Conservation (phyloP, 495 filamentous ascomycete species). For the Aspergillus nidulans region DNA sequence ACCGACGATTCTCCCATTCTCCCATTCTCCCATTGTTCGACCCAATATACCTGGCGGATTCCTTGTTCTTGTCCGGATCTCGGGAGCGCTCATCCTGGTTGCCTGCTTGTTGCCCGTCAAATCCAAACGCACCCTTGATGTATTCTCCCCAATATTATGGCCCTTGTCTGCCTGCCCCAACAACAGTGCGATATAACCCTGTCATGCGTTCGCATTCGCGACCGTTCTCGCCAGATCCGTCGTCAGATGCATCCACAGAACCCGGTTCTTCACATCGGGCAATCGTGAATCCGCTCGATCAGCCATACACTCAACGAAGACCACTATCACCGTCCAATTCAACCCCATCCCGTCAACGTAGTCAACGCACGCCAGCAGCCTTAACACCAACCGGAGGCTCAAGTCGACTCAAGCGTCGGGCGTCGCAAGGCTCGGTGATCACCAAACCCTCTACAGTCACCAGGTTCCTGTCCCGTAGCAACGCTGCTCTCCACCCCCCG, state of each 20-base stretch:
- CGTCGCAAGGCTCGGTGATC: conserved; percentile 39
- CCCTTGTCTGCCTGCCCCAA: conserved; percentile 27
- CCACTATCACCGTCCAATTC: conserved; percentile 15
- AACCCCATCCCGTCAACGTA: conserved; percentile 12
- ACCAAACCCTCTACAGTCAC: conserved; percentile 38
- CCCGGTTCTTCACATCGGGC: conserved; percentile 9
- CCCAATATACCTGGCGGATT: background rate
- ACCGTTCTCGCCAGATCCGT: conserved; percentile 16
- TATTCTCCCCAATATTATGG: conserved; percentile 37
- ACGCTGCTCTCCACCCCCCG: conserved; percentile 35
- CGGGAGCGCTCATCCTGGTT: conserved; percentile 3
- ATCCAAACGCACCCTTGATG: conserved; percentile 28
- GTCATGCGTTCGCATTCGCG: conserved; percentile 33
- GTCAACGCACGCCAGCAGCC: conserved; percentile 13
- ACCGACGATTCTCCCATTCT: background rate
- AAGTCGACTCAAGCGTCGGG: conserved; percentile 33
- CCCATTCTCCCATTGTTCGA: background rate
- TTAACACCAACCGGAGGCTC: conserved; percentile 15
- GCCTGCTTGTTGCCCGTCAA: conserved; percentile 6
- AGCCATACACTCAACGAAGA: conserved; percentile 14
- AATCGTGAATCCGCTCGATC: conserved; percentile 13
- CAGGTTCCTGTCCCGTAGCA: conserved; percentile 38
- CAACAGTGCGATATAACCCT: conserved; percentile 25
- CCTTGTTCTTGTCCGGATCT: background rate
- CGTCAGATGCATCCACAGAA: conserved; percentile 15